Evolutionary conservation across 2,329 filamentous ascomycete species (phyloP), one percentile per base, ranked within the genome.

Genomic region (Diaporthe capsici): DNA sequence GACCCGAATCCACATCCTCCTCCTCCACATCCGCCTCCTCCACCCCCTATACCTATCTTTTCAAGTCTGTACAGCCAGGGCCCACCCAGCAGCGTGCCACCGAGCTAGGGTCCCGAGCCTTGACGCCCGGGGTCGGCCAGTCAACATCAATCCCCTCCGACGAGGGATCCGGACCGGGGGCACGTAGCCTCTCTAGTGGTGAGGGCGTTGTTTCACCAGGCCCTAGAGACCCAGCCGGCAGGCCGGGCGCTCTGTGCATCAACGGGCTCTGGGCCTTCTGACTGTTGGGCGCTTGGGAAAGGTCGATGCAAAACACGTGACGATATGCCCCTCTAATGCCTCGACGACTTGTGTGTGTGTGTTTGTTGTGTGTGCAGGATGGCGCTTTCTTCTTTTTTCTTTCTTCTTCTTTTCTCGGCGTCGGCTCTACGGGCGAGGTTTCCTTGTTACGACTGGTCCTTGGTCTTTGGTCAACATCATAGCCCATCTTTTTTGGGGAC

Each of bases 401-500:
- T 13, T 6, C 44, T 25, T 5, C 42, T 25, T 51, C 47, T 22
- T n/a, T 65, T 55, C 31, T 68, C n/a, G 47, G 65, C 65, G 65
- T 68, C 65, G 31, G 13, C 47, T 68, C 47, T 4, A 39, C 39
- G 31, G 65, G 65, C 47, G 47, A 53, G 22, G 22, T 68, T 53
- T 53, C 65, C 65, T 68, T 68, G 31, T 68, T 15, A 68, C 65
- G 65, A 68, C 34, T 53, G 65, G 47, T 68, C 47, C 47, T 39
- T 53, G 31, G 65, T 53, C 49, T 53, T 68, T 28, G 65, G 65
- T 68, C 65, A 68, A 53, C 65, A 68, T 53, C 65, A 68, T 68
- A 53, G 65, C 65, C 47, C 65, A 53, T 42, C n/a, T 10, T 28
- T 25, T 39, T 53, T 22, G 65, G 65, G 47, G 13, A 68, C 47